These are phyloP conservation scores for Linum tenue DNA, from an alignment of 345 rosid genomes.

Conservation along the genomic window DNA sequence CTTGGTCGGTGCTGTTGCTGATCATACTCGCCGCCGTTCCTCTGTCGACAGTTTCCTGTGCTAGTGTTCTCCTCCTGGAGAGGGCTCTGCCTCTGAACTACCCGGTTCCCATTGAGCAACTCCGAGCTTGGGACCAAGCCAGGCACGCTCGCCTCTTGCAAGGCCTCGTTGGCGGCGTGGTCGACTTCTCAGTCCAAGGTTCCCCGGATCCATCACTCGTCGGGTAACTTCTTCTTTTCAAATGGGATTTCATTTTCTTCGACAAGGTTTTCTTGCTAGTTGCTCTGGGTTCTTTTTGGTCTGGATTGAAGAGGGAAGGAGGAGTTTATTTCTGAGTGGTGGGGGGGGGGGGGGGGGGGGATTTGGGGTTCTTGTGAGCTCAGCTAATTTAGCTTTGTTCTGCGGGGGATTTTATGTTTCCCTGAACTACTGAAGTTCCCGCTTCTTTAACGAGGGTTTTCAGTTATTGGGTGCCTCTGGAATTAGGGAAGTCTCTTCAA, in stretches of 20 bases:
- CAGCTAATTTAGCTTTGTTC: no score
- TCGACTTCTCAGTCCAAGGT: slow-evolving; percentile 62
- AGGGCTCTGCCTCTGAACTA: slow-evolving; percentile 58
- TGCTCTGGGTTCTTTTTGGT: no score
- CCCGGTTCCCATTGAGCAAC: slow-evolving; percentile 37
- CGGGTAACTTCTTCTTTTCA: slow-evolving; percentile 40
- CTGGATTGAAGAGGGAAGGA: no score
- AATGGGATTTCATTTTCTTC: not conserved
- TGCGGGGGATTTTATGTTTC: no score
- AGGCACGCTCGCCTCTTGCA: slow-evolving; percentile 72
- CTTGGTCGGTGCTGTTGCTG: slow-evolving; percentile 13
- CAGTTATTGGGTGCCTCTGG: no score
- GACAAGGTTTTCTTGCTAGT: not conserved
- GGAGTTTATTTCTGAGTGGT: no score
- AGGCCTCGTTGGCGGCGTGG: slow-evolving; percentile 42
- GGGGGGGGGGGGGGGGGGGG: no score
- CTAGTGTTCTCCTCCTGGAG: slow-evolving; percentile 43
- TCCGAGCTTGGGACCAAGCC: slow-evolving; percentile 55
- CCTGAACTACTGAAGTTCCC: no score
- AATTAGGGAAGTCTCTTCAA: no score
- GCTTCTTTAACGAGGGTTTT: no score
- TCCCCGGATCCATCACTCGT: slow-evolving; percentile 73
- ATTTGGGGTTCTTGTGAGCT: no score
- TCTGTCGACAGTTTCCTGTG: slow-evolving; percentile 25
- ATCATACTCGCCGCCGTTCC: slow-evolving; percentile 5